Conservation (phyloP, 2,329 filamentous ascomycete species). For the Penicillium rolfsii region DNA sequence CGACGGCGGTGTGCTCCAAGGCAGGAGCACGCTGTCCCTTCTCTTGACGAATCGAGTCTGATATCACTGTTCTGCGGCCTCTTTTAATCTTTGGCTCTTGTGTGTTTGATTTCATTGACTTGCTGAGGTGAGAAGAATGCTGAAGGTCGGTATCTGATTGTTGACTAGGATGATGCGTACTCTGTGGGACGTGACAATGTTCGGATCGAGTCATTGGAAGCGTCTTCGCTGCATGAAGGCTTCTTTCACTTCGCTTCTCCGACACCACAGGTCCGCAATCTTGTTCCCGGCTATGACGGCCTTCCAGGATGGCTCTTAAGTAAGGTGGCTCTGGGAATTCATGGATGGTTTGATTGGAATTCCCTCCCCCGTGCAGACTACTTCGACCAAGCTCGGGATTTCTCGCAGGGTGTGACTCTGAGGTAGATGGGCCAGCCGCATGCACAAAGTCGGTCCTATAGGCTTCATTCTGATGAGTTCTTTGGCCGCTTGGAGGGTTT, state of each 20-base stretch:
- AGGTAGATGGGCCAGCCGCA: background rate
- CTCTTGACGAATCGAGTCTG: background rate
- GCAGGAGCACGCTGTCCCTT: background rate
- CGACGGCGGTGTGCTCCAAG: conserved; percentile 6
- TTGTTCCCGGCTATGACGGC: conserved; percentile 9
- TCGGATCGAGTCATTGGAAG: conserved; percentile 12
- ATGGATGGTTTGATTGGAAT: background rate
- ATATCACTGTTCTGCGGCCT: background rate
- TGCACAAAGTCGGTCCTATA: background rate
- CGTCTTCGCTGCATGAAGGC: conserved; percentile 7
- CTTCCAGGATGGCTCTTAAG: conserved; percentile 8
- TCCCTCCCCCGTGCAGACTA: conserved; percentile 1
- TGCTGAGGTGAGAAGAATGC: conserved; percentile 11
- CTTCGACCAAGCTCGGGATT: background rate
- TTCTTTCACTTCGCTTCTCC: background rate
- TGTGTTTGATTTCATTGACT: conserved; percentile 6
- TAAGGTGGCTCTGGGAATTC: conserved; percentile 9
- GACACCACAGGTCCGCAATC: background rate
- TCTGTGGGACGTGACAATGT: conserved; percentile 10
- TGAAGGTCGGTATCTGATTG: background rate
- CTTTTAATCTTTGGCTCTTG: background rate
- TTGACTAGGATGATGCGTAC: conserved; percentile 4
- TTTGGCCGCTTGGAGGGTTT: background rate
- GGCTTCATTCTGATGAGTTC: background rate
- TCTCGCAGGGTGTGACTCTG: background rate